Evolutionary conservation across 768 basidiomycete species (phyloP), one percentile per base, ranked within the genome.

Genomic region (Lactifluus hygrophoroides): DNA sequence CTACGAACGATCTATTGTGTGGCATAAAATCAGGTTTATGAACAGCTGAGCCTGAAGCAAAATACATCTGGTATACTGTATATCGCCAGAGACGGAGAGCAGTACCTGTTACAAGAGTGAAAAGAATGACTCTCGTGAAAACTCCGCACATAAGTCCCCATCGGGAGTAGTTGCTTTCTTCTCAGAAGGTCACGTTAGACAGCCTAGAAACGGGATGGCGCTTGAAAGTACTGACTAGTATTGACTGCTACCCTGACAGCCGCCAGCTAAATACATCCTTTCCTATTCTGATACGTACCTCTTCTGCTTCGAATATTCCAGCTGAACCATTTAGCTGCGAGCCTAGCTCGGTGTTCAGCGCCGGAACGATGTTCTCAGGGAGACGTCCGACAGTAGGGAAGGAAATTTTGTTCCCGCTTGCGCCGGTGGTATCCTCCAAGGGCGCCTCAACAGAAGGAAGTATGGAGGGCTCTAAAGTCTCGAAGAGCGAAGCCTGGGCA

Each of bases 211-310:
- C 10, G 23, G 16, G n/a, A 10, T 8, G 17, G 16, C 43, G 11
- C 14, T 21, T n/a, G n/a, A n/a, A n/a, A n/a, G n/a, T n/a, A n/a
- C n/a, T n/a, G n/a, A n/a, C 30, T 37, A 30, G 40, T 21, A 42
- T 13, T 19, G 32, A 42, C 11, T n/a, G 7, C 14, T 30, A 56
- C 42, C 55, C 55, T 3, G 42, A 19, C 21, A 56, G 16, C 21
- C 13, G 5, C 48, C 56, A 56, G 14, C 47, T 34, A 27, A 43
- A 56, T 16, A 56, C 23, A 4, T 56, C 56, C 56, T 56, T 56
- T 43, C 56, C 56, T 4, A 56, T 50, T 21, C 56, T 43, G 19
- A 56, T 50, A 34, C 56, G 30, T 11, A 56, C 40, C n/a, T 56
- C 56, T n/a, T 23, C 48, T 35, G 40, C 40, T 6, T 43, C 48